Base-by-base conservation (phyloP, 2,329 filamentous ascomycete genomes). In the Ceratocystis lukuohia region DNA sequence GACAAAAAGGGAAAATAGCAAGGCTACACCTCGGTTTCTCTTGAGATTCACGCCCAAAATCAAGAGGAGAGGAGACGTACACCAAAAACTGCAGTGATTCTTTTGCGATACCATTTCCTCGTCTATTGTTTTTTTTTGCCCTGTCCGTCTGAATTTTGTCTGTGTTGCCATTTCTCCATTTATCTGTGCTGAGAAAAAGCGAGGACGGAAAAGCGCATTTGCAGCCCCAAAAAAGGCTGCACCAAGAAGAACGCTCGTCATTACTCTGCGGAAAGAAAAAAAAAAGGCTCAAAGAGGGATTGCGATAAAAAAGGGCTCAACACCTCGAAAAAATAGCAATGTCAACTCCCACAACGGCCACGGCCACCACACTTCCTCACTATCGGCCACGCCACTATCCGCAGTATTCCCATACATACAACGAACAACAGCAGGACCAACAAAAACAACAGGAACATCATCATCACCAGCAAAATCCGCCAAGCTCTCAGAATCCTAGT, bases 291-390 rank as follows among this genome's bases (percentile, higher is more conserved):
- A 57, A 57, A 57, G 33, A 57, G 28, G 53, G 28, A 37, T 57
- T 57, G 25, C 28, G 25, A 30, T 25, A 28, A 4, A 20, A 59
- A 57, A 57, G 37, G n/a, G 56, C 56, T 59, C 56, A 59, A 53
- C 22, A 15, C 61, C 37, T 15, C 22, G 33, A 41, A 33, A 62
- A 62, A 20, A 62, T 6, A 62, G 44, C 61, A 75, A 92, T 93
- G 89, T 92, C 89, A 80, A 91, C 88, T 71, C 88, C 89, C 71
- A 90, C 88, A 69, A 88, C 86, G 73, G 87, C 86, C 72, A 88
- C 87, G 75, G 86, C 86, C 73, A 88, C 86, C 71, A 67, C 66
- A 28, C 64, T 67, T 25, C 66, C 66, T 56, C 66, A 83, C 72
- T 85, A 87, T 76, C 83, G 85, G 76, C 81, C 82, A 69, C 82